These are phyloP conservation scores for Penicillium roqueforti DNA, from an alignment of 495 filamentous ascomycete species.

Conservation along the genomic window DNA sequence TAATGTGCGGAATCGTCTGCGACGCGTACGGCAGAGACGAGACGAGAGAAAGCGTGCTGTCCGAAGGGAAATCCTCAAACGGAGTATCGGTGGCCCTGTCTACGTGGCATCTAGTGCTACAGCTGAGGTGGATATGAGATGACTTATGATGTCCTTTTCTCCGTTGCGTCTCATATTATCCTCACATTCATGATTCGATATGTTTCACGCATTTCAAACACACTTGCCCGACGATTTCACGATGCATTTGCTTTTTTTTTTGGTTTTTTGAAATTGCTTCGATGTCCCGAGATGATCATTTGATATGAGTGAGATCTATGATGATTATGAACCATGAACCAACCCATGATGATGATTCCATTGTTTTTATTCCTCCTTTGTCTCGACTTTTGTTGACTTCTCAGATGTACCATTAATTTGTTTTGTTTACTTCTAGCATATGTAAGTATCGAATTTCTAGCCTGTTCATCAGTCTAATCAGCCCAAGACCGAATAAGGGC, in stretches of 20 bases:
- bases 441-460: background rate
- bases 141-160: background rate
- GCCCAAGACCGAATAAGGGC: background rate
- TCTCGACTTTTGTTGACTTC: constrained; percentile 1
- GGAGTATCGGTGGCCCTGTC: constrained; percentile 55
- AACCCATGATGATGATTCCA: constrained; percentile 4
- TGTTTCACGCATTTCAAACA: constrained; percentile 20
- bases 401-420: constrained; percentile 24
- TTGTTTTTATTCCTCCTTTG: background rate
- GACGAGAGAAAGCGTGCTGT: constrained; percentile 55
- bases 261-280: background rate
- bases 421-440: background rate
- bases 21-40: constrained; percentile 55
- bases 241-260: constrained; percentile 14
- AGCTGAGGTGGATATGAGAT: constrained; percentile 13
- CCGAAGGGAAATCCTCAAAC: constrained; percentile 59
- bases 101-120: constrained; percentile 33
- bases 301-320: constrained; percentile 24
- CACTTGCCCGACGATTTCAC: constrained; percentile 14
- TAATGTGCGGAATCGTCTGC: constrained; percentile 50
- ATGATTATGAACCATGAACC: constrained; percentile 22
- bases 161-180: constrained; percentile 11
- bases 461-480: background rate
- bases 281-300: constrained; percentile 3
- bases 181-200: constrained; percentile 12